Base-by-base conservation (phyloP, 192 early-diverging fungal genomes). In the Coemansia reversa region DNA sequence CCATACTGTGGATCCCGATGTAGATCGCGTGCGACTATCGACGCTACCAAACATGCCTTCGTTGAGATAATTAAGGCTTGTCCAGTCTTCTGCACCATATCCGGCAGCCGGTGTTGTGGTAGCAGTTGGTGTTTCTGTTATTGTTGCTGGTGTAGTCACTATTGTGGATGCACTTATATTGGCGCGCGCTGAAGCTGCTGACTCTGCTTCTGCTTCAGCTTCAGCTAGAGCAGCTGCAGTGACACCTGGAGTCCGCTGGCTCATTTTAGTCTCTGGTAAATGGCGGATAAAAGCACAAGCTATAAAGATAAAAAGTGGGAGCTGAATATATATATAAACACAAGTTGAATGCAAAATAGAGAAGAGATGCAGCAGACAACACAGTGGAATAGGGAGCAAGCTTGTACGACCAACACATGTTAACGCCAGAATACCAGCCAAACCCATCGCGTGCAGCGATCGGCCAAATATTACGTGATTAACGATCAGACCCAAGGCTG, bases 21-120 rank as follows among this genome's bases (percentile, higher is more conserved):
- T 72, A 5, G 79, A 81, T 30, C 79, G 62, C 2, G 56, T 57
- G 11, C 76, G 70, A 1, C 76, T 63, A 35, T 78, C 76, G 52
- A 65, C 66, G 67, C 76, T 78, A 54, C 76, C 76, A 62, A 78
- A 78, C 22, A 78, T 70, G 25, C 76, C 70, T 29, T 70, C 74
- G 54, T 63, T 70, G 9, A 70, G 51, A 42, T 63, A 67, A 30
- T 62, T 62, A 4, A 70, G 35, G 1, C 53, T 49, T 8, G 67
- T 45, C 74, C 74, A 76, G 29, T 67, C 69, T 23, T 70, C 64
- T 19, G 60, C 48, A 42, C 62, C 70, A 30, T 60, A 60, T 6
- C 59, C 63, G 23, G 51, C 60, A 25, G 62, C 54, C 2, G 66
- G 52, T 8, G 39, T 60, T 12, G 57, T 65, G 5, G 67, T 63